These are phyloP conservation scores for Saturnispora diversa DNA, from an alignment of 805 yeast species.

Conservation along the genomic window DNA sequence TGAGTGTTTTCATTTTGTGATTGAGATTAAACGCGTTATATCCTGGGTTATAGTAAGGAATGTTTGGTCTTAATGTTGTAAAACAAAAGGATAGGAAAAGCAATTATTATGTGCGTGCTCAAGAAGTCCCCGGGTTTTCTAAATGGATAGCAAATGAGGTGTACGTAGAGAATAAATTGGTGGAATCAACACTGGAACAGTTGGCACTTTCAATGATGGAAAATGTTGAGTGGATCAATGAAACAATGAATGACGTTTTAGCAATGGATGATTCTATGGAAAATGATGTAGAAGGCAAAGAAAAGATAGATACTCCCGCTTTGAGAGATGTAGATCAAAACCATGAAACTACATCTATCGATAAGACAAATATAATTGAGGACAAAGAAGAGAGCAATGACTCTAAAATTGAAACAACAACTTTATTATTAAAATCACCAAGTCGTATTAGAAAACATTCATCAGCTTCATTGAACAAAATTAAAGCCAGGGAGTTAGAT, in stretches of 20 bases:
- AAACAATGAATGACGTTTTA: conserved; percentile 22
- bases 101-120: conserved; percentile 3
- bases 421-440: conserved; percentile 22
- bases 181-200: conserved; percentile 21
- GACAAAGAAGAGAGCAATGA: neutral
- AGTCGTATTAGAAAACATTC: conserved; percentile 14
- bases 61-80: conserved; percentile 28
- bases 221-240: conserved; percentile 27
- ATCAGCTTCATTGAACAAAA: conserved; percentile 17
- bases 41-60: neutral
- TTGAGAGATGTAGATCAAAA: no score
- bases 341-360: no score
- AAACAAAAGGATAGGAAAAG: conserved; percentile 14
- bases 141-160: conserved; percentile 30
- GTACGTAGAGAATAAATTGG: conserved; percentile 21
- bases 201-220: conserved; percentile 21
- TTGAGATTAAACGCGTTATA: neutral
- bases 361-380: no score
- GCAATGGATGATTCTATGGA: neutral
- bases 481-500: conserved; percentile 18
- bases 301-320: no score
- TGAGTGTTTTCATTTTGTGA: conserved; percentile 3
- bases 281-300: neutral
- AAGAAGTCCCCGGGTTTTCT: conserved; percentile 26
- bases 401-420: conserved; percentile 11